Conservation (phyloP, 208 protist species). For the Crithidia fasciculata region DNA sequence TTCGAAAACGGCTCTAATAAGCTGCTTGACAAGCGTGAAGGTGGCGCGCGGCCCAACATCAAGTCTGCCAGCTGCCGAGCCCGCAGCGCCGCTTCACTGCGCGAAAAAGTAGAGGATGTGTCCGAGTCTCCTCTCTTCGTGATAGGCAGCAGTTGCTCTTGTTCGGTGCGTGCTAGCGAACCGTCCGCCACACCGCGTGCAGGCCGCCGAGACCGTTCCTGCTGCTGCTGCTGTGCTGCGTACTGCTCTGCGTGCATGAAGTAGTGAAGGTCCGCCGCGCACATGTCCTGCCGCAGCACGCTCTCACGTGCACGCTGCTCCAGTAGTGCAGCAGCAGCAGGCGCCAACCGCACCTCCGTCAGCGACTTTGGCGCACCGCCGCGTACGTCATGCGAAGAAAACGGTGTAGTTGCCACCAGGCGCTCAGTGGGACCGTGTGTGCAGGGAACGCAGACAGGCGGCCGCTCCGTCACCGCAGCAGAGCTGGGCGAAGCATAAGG, state of each 20-base stretch:
- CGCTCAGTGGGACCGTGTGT: slow-evolving; percentile 3
- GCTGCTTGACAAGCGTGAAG: not conserved
- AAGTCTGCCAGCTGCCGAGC: slow-evolving; percentile 16
- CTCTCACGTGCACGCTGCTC: slow-evolving; percentile 19
- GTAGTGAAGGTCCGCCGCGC: slow-evolving; percentile 29
- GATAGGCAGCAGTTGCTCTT: no score
- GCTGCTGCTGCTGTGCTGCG: slow-evolving; percentile 7
- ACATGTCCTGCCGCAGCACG: slow-evolving; percentile 23
- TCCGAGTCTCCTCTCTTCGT: not conserved
- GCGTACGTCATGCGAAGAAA: no score
- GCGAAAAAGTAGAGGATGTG: not conserved
- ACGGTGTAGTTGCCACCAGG: not conserved
- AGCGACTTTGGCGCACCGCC: not conserved
- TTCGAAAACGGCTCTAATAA: no score
- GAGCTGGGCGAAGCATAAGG: no score
- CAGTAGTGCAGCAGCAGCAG: slow-evolving; percentile 22
- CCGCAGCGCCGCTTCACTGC: not conserved
- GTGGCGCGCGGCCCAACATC: not conserved
- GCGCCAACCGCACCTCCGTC: slow-evolving; percentile 10
- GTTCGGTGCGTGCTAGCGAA: no score
- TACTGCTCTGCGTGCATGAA: slow-evolving; percentile 27
- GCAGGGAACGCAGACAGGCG: no score
- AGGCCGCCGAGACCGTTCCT: not conserved
- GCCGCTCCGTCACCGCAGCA: no score
- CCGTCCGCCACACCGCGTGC: no score